Evolutionary conservation across 78 protist species (phyloP).

Genomic region (Monocercomonoides exilis): DNA sequence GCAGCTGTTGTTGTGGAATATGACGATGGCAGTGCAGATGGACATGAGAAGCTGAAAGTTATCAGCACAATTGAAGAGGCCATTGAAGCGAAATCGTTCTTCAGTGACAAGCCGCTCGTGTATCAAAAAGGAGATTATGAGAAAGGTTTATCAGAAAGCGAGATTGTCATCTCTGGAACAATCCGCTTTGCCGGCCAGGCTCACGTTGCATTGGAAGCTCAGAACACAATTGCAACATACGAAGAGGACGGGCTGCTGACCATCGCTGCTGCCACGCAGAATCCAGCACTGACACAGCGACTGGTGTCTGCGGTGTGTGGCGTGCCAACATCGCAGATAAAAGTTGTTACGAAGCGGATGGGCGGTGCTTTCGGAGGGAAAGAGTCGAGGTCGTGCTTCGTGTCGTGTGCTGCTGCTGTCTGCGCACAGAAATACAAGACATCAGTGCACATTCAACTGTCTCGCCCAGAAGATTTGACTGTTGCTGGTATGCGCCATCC

Average conservation of each 20-base stretch:
- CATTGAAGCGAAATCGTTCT: neutral
- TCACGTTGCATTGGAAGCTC: conserved; percentile 49
- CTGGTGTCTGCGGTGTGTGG: neutral
- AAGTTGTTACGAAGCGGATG: conserved; percentile 1
- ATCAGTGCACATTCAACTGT: conserved; percentile 22
- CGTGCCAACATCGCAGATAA: neutral
- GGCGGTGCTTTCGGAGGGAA: conserved; percentile 66
- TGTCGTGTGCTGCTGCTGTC: conserved; percentile 41
- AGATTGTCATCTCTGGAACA: neutral
- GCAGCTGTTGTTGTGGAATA: neutral
- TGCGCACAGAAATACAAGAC: conserved; percentile 30
- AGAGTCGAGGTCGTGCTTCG: conserved; percentile 12
- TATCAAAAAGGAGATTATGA: conserved; percentile 15
- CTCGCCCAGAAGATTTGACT: conserved; percentile 28
- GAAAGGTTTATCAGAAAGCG: neutral
- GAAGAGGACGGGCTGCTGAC: conserved; percentile 24
- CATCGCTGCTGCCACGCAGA: neutral
- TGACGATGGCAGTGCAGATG: neutral
- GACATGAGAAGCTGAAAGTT: neutral
- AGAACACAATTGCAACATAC: conserved; percentile 8
- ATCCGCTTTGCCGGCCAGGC: conserved; percentile 20
- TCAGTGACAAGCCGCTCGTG: neutral
- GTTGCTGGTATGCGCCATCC: conserved; percentile 35
- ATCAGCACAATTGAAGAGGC: conserved; percentile 15
- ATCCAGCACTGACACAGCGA: conserved; percentile 1